These are phyloP conservation scores for Lactarius psammicola DNA, from an alignment of 768 basidiomycete genomes.

Conservation along the genomic window DNA sequence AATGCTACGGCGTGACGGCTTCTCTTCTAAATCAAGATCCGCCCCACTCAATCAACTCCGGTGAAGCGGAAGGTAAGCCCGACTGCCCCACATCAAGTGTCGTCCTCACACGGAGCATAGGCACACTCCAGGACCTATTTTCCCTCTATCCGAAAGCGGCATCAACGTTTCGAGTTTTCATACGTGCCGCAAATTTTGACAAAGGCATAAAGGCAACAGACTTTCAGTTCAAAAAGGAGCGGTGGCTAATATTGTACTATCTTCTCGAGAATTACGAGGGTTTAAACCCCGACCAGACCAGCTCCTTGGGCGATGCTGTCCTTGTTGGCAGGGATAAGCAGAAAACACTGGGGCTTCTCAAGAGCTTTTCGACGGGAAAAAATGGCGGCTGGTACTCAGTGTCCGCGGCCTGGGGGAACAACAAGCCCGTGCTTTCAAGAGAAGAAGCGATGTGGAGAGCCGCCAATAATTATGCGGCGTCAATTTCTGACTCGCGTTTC, in stretches of 20 bases:
- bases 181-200: background rate
- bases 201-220: background rate
- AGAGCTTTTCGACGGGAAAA: background rate
- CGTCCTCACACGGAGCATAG: background rate
- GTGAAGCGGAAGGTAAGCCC: background rate
- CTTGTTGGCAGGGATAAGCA: background rate
- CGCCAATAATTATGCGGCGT: background rate
- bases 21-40: background rate
- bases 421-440: background rate
- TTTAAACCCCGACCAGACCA: background rate
- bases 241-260: background rate
- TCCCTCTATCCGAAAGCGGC: background rate
- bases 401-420: no score
- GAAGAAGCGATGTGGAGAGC: background rate
- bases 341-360: background rate
- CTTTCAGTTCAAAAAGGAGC: background rate
- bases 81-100: background rate
- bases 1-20: background rate
- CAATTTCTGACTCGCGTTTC: slow-evolving; percentile 2
- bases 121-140: background rate
- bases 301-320: background rate
- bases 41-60: background rate
- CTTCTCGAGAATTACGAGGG: background rate
- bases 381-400: background rate
- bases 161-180: background rate